phyloP scores from a whole-genome alignment of 164 flowering plant genomes.

The Vitis labrusca region DNA sequence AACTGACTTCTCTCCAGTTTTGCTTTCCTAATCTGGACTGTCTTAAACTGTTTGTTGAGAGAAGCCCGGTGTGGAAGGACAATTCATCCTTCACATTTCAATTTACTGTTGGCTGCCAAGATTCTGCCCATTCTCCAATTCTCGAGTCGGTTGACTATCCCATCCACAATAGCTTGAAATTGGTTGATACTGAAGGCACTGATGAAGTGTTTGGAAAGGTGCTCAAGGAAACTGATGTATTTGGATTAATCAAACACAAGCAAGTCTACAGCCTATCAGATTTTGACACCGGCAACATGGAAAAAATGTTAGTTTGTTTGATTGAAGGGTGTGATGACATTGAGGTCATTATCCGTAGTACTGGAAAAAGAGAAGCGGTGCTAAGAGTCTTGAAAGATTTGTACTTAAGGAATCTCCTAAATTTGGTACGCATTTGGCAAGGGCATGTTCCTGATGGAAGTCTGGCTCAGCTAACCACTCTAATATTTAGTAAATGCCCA shows the following conservation, averaged over 20 bases:
- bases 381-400: constrained; percentile 1
- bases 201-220: constrained; percentile 1
- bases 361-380: background rate
- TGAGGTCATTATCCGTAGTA: constrained; percentile 1
- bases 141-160: background rate
- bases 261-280: constrained; percentile 9
- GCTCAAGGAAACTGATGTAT: constrained; percentile 7
- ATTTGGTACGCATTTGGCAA: constrained; percentile 8
- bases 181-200: constrained; percentile 4
- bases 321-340: constrained; percentile 11
- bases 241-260: constrained; percentile 15
- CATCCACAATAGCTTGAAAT: constrained; percentile 7
- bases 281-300: constrained; percentile 7
- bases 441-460: constrained; percentile 6
- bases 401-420: background rate
- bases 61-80: constrained; percentile 1
- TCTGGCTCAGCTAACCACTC: constrained; percentile 3
- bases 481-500: constrained; percentile 11
- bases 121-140: background rate
- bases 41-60: constrained; percentile 1
- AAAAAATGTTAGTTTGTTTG: constrained; percentile 5
- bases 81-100: constrained; percentile 5
- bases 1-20: constrained; percentile 7
- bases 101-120: constrained; percentile 8
- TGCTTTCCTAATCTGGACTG: constrained; percentile 12